phyloP scores from a whole-genome alignment of 2,329 filamentous ascomycete genomes.

The Penicillium sp. region DNA sequence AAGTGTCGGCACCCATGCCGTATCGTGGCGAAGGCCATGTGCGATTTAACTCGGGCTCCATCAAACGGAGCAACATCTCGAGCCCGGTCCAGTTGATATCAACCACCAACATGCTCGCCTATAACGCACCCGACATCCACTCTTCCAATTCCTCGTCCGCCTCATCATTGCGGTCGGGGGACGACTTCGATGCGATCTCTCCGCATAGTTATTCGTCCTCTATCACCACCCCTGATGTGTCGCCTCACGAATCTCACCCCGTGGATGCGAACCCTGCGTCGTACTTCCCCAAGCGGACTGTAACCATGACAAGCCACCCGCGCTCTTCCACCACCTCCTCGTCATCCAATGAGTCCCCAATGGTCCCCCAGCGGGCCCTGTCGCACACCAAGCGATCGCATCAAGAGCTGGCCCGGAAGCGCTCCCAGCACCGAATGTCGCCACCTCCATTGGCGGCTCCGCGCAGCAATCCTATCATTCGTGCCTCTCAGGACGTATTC shows the following conservation, averaged over 20 bases:
- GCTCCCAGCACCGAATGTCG: slow-evolving; percentile 63
- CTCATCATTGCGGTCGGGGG: slow-evolving; percentile 66
- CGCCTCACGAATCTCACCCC: slow-evolving; percentile 48
- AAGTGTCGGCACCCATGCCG: slow-evolving; percentile 52
- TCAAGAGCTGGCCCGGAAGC: slow-evolving; percentile 73
- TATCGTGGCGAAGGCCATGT: slow-evolving; percentile 51
- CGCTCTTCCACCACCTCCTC: slow-evolving; percentile 55
- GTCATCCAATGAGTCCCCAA: slow-evolving; percentile 62
- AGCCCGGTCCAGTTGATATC: slow-evolving; percentile 84
- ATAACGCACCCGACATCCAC: slow-evolving; percentile 86
- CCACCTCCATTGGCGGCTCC: slow-evolving; percentile 49
- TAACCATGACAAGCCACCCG: slow-evolving; percentile 65
- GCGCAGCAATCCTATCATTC: slow-evolving; percentile 42
- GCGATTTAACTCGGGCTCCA: slow-evolving; percentile 52
- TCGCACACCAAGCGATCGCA: slow-evolving; percentile 90
- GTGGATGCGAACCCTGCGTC: slow-evolving; percentile 60
- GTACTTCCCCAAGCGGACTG: slow-evolving; percentile 73
- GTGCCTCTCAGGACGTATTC: slow-evolving; percentile 47
- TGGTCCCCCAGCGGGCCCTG: slow-evolving; percentile 76
- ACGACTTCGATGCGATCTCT: slow-evolving; percentile 64
- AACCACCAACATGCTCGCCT: slow-evolving; percentile 94
- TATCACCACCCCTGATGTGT: slow-evolving; percentile 54
- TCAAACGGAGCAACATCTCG: slow-evolving; percentile 70
- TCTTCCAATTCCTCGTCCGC: slow-evolving; percentile 54
- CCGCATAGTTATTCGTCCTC: slow-evolving; percentile 60